A percentile compares a stretch with the other conserved stretches of the same genome.
Evolutionary conservation across 2,329 filamentous ascomycete species (phyloP).

Genomic region (Fusarium sp.): DNA sequence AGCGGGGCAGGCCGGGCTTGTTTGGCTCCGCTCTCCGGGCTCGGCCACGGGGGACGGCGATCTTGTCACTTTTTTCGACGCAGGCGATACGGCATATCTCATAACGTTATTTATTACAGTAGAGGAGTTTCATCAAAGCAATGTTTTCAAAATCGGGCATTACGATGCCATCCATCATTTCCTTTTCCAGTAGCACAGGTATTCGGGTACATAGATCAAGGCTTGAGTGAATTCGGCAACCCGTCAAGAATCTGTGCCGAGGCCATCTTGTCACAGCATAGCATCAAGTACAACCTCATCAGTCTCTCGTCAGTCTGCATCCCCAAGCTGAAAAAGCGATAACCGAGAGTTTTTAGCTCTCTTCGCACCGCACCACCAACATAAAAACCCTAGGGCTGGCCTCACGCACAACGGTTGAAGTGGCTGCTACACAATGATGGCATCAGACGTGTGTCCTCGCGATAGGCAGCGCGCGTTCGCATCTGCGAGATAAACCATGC

Average conservation of each 20-base stretch:
- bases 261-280: not conserved
- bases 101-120: not conserved
- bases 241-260: not conserved
- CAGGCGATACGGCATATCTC: not conserved
- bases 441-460: conserved; percentile 32
- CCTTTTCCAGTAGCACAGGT: too few species aligned
- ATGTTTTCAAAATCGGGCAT: not conserved
- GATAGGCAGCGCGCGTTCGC: conserved; percentile 16
- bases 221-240: not conserved
- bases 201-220: not conserved
- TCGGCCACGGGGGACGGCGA: not conserved
- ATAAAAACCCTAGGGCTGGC: not conserved
- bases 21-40: conserved; percentile 19
- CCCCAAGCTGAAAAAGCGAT: conserved; percentile 14
- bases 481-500: conserved; percentile 8
- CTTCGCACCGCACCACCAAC: not conserved
- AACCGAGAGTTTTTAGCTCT: conserved; percentile 22
- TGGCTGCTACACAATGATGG: conserved; percentile 34
- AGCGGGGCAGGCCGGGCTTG: conserved; percentile 28
- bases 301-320: not conserved
- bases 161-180: not conserved
- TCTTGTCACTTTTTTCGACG: not conserved
- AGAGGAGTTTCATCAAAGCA: not conserved
- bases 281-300: not conserved
- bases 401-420: not conserved